Base-by-base conservation (phyloP, 1,284 basidiomycete species). In the Butyriboletus appendiculatus region DNA sequence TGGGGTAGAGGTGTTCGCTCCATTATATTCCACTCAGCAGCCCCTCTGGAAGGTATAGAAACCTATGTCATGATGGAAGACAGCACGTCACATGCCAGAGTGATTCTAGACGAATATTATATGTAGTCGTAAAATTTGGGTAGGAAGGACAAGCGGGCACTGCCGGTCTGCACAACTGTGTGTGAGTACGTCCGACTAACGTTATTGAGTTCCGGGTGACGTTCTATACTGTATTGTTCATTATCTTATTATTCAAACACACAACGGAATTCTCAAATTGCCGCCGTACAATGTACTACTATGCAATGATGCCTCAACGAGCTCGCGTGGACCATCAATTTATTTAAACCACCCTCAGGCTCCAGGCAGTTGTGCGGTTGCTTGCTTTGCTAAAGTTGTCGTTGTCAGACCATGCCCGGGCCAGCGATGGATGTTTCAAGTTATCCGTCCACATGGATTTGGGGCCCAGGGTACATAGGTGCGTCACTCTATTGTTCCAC, bases 1-100 rank as follows among this genome's bases (percentile, higher is more conserved):
- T 88, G 85, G 86, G 82, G 80, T 0, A 76, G 80, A 49, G 86
- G 86, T 22, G 82, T 85, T 24, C 77, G 86, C n/a, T 82, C 85
- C 61, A 65, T 87, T 30, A 56, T 83, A 0, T 85, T 88, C 64
- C 68, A 69, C n/a, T 79, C 81, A 4, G 62, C 78, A 1, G 63
- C 76, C 43, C 77, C 79, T 5, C 65, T 59, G 15, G 70, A 69
- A 0, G 73, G 75, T 0, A 73, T 84, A 16, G 77, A 84, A 56
- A 85, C 83, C 0, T 88, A 85, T 78, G 82, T 88, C 41, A 64
- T 82, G 59, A 68, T 85, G 48, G 80, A 88, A 60, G 72, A 73
- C 41, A 83, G 85, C 4, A 72, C 75, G 16, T 74, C 70, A 1
- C 73, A 74, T 28, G 81, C 78, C 15, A 67, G 56, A 20, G 67